Evolutionary conservation across 1,284 basidiomycete species (phyloP), one percentile per base, ranked within the genome.

Genomic region (Naganishia albida): DNA sequence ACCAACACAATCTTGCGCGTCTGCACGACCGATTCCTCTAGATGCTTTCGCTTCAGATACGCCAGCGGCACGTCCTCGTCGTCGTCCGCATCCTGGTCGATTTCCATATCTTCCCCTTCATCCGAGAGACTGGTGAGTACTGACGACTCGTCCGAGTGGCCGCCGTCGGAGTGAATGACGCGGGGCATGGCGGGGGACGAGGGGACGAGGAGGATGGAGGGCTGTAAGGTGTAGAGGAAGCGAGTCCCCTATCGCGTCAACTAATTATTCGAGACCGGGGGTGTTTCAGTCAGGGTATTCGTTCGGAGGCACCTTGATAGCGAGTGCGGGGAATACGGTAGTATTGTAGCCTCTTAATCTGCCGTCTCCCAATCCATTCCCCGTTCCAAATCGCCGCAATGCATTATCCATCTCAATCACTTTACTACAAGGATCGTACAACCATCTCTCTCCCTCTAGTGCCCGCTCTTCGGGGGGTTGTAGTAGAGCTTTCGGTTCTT

Each of bases 401-500:
- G 18, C 10, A 48, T 23, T 48, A 18, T 43, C 42, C 16, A 48
- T 23, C 18, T 48, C 46, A 48, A 12, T n/a, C 15, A 12, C 18
- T 20, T 12, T 18, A 18, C 16, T 43, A 20, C 23, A 48, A 10
- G 23, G 23, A n/a, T 48, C 20, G n/a, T 20, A 20, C 18, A n/a
- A 20, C 30, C 51, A 20, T 23, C 28, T 23, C 34, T 30, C 34
- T 30, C 15, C 16, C 88, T 26, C 57, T 60, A 60, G 57, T 60
- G 57, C 16, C 57, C 57, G 57, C 46, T 50, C 46, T 50, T 50
- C 57, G 57, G 57, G 57, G 57, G 57, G 57, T 60, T 60, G 57
- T 60, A 60, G 57, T 60, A 72, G 68, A 95, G 86, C 82, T 94
- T 95, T 82, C 93, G 86, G 82, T 87, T 89, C 86, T 97, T 98